Base-by-base conservation (phyloP, 2,329 filamentous ascomycete species). In the Penicillium sp. region DNA sequence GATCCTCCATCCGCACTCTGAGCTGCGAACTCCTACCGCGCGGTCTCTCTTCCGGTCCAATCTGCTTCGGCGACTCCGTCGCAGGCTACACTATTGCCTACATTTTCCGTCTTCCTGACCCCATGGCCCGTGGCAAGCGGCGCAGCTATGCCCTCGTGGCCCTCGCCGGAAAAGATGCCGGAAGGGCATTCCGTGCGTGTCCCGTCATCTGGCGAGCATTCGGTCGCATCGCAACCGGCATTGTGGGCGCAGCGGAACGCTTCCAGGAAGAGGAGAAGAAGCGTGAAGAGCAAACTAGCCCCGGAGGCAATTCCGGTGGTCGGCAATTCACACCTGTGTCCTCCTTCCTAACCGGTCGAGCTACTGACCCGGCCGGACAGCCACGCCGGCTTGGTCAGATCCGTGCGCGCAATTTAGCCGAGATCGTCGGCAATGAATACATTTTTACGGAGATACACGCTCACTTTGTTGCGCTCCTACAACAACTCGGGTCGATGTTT, bases 71-170 rank as follows among this genome's bases (percentile, higher is more conserved):
- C 26, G 82, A 85, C 58, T 74, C 79, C 0, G 75, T 75, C 20
- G 76, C 80, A 6, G 82, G 82, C 50, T 83, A 84, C 70, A 84
- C 82, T 18, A 82, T 85, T 50, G 82, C 82, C 41, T 85, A 83
- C 65, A 77, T 83, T 40, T 85, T 85, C 68, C 81, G 82, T 43
- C 75, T 85, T 18, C 79, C 80, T 14, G 82, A 85, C 62, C 81
- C 81, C 15, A 79, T 82, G 67, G 82, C 82, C 9, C 80, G 82
- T 53, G 82, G 82, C 33, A 78, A 81, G 55, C 76, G 79, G 55
- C 78, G 82, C 52, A 81, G 78, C 35, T 85, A 85, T 68, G 82
- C 82, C 2, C 74, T 85, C 26, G 76, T 85, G 49, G 82, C 82
- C 12, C 75, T 85, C 51, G 81, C 80, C 5, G 82, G 82, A 2